These are phyloP conservation scores for Phlebiopsis flavidoalba DNA, from an alignment of 768 basidiomycete species.

Conservation along the genomic window DNA sequence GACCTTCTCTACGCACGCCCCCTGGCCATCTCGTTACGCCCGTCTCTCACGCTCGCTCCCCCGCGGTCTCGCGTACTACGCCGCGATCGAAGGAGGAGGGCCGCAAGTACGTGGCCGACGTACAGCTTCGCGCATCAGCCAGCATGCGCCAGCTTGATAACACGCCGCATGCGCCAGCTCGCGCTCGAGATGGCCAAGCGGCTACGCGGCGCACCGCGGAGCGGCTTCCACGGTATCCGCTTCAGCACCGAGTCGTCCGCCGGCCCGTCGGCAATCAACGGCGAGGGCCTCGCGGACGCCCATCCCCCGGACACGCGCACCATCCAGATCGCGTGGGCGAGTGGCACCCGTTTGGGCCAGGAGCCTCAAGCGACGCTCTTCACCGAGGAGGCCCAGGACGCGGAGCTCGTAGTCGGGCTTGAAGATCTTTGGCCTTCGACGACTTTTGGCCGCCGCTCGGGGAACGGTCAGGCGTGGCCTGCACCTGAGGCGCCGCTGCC, in stretches of 20 bases:
- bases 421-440: slow-evolving; percentile 24
- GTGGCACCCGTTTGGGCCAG: slow-evolving; percentile 24
- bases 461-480: slow-evolving; percentile 17
- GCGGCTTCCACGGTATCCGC: slow-evolving; percentile 34
- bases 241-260: slow-evolving; percentile 20
- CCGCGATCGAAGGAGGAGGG: slow-evolving; percentile 27
- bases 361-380: slow-evolving; percentile 17
- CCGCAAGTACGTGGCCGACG: slow-evolving; percentile 27
- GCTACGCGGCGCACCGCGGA: slow-evolving; percentile 30
- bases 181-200: slow-evolving; percentile 23
- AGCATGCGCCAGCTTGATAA: slow-evolving; percentile 31
- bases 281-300: slow-evolving; percentile 31
- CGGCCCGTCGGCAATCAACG: slow-evolving; percentile 30
- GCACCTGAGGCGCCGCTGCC: not conserved
- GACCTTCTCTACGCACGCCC: slow-evolving; percentile 37
- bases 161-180: slow-evolving; percentile 30
- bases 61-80: slow-evolving; percentile 33
- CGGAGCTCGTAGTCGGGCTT: slow-evolving; percentile 16
- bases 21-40: slow-evolving; percentile 27
- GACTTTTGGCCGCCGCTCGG: slow-evolving; percentile 20
- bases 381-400: slow-evolving; percentile 13
- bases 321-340: slow-evolving; percentile 31
- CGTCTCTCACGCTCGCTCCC: slow-evolving; percentile 27
- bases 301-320: slow-evolving; percentile 26
- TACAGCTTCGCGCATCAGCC: slow-evolving; percentile 11